Evolutionary conservation across 2,329 filamentous ascomycete genomes (phyloP).

Genomic region (Pseudodiploospora longispora): DNA sequence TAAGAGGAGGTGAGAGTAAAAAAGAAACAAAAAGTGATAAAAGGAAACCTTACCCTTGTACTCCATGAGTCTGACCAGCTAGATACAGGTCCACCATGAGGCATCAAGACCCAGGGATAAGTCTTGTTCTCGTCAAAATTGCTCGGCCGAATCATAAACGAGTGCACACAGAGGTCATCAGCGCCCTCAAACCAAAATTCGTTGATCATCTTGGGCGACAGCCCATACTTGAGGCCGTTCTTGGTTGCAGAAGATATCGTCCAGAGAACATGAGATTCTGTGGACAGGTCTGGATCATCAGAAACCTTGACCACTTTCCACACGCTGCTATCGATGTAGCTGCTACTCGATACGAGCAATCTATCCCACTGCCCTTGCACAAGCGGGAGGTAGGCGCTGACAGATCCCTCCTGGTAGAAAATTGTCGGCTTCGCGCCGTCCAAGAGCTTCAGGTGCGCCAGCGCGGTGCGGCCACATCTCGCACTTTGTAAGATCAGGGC

Average conservation of each 20-base stretch:
- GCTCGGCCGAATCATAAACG: conserved; percentile 31
- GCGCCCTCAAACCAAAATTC: conserved; percentile 34
- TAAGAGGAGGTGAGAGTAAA: no score
- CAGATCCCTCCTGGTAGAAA: conserved; percentile 19
- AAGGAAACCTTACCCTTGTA: conserved; percentile 24
- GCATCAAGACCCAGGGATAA: conserved; percentile 29
- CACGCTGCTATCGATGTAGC: conserved; percentile 28
- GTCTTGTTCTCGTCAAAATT: conserved; percentile 27
- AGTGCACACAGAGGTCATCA: conserved; percentile 27
- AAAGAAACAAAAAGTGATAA: neutral
- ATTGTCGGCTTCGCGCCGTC: conserved; percentile 17
- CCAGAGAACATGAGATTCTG: conserved; percentile 12
- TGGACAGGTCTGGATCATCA: neutral
- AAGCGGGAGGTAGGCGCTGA: conserved; percentile 20
- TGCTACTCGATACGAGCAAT: conserved; percentile 29
- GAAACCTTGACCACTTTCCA: conserved; percentile 26
- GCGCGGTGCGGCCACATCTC: conserved; percentile 22
- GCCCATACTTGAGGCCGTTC: conserved; percentile 22
- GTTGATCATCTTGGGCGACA: conserved; percentile 28
- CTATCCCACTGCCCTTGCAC: conserved; percentile 16
- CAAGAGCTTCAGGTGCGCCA: conserved; percentile 26
- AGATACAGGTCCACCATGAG: conserved; percentile 34
- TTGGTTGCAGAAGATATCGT: conserved; percentile 23
- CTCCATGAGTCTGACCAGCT: conserved; percentile 48
- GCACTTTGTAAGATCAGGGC: conserved; percentile 26